These are phyloP conservation scores for Trichosporon inkin DNA, from an alignment of 1,284 basidiomycete genomes.

Conservation along the genomic window DNA sequence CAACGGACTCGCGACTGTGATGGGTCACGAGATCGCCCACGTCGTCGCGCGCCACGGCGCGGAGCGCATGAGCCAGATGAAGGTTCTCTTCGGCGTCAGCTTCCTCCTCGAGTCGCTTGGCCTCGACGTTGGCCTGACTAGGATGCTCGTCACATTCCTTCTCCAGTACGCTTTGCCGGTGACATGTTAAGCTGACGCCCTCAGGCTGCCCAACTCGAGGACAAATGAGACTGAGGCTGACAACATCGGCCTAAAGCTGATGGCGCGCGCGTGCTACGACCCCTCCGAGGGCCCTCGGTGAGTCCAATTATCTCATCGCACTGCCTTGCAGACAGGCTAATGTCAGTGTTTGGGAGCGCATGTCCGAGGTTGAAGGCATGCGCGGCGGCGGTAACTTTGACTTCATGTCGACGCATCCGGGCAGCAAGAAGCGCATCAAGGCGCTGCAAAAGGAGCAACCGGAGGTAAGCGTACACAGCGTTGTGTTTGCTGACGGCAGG, in stretches of 20 bases:
- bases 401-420: slow-evolving; percentile 64
- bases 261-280: slow-evolving; percentile 53
- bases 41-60: slow-evolving; percentile 48
- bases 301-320: slow-evolving; percentile 27
- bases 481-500: slow-evolving; percentile 6
- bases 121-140: slow-evolving; percentile 57
- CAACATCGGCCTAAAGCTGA: slow-evolving; percentile 66
- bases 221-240: slow-evolving; percentile 79
- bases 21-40: slow-evolving; percentile 88
- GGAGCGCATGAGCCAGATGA: slow-evolving; percentile 54
- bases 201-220: slow-evolving; percentile 73
- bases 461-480: background rate
- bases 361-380: slow-evolving; percentile 57
- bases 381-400: slow-evolving; percentile 38
- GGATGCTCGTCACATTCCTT: slow-evolving; percentile 51
- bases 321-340: background rate
- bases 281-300: slow-evolving; percentile 63
- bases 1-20: slow-evolving; percentile 76
- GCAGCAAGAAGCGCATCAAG: slow-evolving; percentile 64
- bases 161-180: slow-evolving; percentile 3
- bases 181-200: background rate
- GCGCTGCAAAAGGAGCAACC: slow-evolving; percentile 34
- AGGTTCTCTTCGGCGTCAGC: slow-evolving; percentile 57
- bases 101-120: slow-evolving; percentile 59
- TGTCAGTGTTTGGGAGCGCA: slow-evolving; percentile 64